phyloP scores from a whole-genome alignment of 495 filamentous ascomycete genomes.

The Xylaria intraflava region DNA sequence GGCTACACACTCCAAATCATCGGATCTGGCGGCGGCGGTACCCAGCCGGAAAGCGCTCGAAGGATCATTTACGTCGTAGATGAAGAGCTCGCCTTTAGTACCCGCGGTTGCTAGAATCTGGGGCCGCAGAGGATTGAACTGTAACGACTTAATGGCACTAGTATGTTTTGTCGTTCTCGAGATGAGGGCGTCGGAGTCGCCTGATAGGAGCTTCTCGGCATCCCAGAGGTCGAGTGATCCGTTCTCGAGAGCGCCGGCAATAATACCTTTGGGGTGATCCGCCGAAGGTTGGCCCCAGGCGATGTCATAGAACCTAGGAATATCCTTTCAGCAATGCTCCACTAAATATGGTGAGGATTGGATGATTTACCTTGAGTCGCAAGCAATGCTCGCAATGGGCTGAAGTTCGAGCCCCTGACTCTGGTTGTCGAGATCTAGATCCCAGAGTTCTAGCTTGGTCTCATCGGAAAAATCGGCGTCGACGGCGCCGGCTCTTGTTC shows the following conservation, averaged over 20 bases:
- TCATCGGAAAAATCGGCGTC: slow-evolving; percentile 97
- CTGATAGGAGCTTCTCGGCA: slow-evolving; percentile 72
- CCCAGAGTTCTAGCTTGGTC: slow-evolving; percentile 94
- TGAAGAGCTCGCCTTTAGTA: slow-evolving; percentile 91
- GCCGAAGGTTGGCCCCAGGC: slow-evolving; percentile 81
- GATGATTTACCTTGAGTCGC: slow-evolving; percentile 73
- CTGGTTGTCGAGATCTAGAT: slow-evolving; percentile 69
- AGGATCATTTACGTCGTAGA: slow-evolving; percentile 88
- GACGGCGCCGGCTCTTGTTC: slow-evolving; percentile 88
- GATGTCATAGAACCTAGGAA: slow-evolving; percentile 84
- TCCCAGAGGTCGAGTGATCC: slow-evolving; percentile 95
- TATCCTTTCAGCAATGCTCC: slow-evolving; percentile 13
- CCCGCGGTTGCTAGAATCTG: slow-evolving; percentile 90
- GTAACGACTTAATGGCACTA: slow-evolving; percentile 87
- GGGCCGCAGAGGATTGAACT: slow-evolving; percentile 93
- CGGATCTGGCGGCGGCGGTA: slow-evolving; percentile 75
- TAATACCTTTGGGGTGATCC: slow-evolving; percentile 71
- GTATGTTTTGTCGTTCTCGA: slow-evolving; percentile 88
- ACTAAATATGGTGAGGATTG: not conserved
- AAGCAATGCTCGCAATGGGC: slow-evolving; percentile 73
- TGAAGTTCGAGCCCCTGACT: slow-evolving; percentile 75
- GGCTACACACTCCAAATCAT: slow-evolving; percentile 90
- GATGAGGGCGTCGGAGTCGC: slow-evolving; percentile 66
- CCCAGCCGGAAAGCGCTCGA: slow-evolving; percentile 83
- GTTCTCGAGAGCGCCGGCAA: slow-evolving; percentile 93